Percentiles rank a stretch among this genome's conserved stretches.
phyloP scores from a whole-genome alignment of 257 asterid species.

The Solanum appendiculatum region DNA sequence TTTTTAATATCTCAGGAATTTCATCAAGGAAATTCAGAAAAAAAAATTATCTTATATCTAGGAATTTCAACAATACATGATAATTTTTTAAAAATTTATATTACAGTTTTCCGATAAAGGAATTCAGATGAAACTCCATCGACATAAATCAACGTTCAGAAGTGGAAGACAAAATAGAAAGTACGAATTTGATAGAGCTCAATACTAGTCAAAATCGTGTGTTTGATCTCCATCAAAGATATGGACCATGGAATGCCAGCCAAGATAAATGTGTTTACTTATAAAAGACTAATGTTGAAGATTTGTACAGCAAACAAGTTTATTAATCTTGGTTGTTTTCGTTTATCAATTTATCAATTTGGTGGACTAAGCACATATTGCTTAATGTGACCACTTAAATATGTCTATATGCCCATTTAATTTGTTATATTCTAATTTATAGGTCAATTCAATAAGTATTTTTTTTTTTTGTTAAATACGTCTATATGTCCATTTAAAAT shows the following conservation, averaged over 20 bases:
- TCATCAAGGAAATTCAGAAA: not conserved
- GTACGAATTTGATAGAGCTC: not conserved
- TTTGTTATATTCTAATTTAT: not conserved
- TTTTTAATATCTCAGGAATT: not conserved
- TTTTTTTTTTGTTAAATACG: not conserved
- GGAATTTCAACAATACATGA: not conserved
- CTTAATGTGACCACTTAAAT: not conserved
- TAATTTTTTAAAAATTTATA: not conserved
- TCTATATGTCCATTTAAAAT: not conserved
- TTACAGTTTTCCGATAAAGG: fast-evolving
- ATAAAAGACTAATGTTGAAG: not conserved
- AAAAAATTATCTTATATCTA: not conserved
- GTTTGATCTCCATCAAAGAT: not conserved
- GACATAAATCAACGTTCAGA: fast-evolving
- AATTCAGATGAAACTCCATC: not conserved
- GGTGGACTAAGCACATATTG: not conserved
- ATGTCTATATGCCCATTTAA: not conserved
- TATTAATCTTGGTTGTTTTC: not conserved
- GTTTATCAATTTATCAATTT: not conserved
- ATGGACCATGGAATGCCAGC: not conserved
- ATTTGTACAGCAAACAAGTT: not conserved
- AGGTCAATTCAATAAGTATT: not conserved
- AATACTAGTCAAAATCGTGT: not conserved
- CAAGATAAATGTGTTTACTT: not conserved
- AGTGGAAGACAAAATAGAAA: not conserved